Evolutionary conservation across 805 yeast species (phyloP), one percentile per base, ranked within the genome.

Genomic region (Nakazawaea ambrosiae): DNA sequence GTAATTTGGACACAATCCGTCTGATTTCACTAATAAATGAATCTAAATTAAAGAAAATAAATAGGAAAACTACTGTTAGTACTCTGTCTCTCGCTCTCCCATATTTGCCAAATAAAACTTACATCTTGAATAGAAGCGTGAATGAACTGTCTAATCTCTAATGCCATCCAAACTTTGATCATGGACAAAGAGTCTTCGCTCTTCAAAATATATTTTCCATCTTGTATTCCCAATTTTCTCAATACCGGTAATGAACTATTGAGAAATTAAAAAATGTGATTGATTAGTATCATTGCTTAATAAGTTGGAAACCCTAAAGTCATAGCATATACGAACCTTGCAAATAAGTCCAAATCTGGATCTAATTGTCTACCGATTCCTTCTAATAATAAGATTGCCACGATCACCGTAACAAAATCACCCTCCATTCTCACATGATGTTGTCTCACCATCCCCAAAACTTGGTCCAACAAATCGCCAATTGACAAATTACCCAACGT

Each of bases 361-460:
- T 92, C 95, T 39, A 92, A 66, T 58, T 83, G 95, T 53, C 97
- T 70, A 16, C 98, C 97, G 37, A 92, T 83, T 9, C 99, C 99
- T 58, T 92, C 98, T 40, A 92, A 63, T 39, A 92, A 65, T 38
- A 92, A 61, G 18, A 92, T 88, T 1, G 97, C 96, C 23, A 92
- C 87, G n/a, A 92, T 82, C 18, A 92, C 96, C 22, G 95, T 87
- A 30, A 92, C 79, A 53, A 92, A 92, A 58, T 92, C 98, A 5
- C 95, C 94, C 54, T 92, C 99, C 95, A 92, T 84, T 53, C 96
- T 71, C 17, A 92, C 98, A 58, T 92, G 99, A 57, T 92, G 98
- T 9, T 68, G 65, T 44, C 97, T 67, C 15, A 92, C 97, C 97
- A 92, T 88, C 3, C 79, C 67, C 41, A 92, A 68, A 69, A 90